Evolutionary conservation across 2,329 filamentous ascomycete genomes (phyloP).

Genomic region (Fusarium agapanthi): DNA sequence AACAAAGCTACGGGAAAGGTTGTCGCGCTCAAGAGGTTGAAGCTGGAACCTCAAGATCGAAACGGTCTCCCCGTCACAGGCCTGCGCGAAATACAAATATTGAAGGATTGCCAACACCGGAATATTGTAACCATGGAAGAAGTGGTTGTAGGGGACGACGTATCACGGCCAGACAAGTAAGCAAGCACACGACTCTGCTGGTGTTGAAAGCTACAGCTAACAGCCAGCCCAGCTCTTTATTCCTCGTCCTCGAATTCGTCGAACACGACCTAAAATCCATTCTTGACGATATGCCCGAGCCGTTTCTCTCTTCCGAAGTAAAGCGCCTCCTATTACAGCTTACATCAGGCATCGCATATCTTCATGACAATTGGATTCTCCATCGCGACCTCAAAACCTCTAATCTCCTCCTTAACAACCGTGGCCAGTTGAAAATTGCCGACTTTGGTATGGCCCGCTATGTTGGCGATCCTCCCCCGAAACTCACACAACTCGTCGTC

Average conservation of each 20-base stretch:
- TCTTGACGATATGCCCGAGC: constrained; percentile 92
- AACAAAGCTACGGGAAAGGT: constrained; percentile 78
- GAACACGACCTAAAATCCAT: constrained; percentile 96
- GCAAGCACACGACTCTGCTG: constrained; percentile 37
- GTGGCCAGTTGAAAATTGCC: constrained; percentile 91
- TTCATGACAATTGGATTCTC: constrained; percentile 90
- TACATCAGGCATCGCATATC: constrained; percentile 79
- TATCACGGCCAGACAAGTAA: constrained; percentile 62
- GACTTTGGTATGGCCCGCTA: constrained; percentile 99
- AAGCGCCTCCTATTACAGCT: constrained; percentile 91
- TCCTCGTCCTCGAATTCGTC: constrained; percentile 95
- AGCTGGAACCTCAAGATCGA: constrained; percentile 81
- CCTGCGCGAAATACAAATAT: constrained; percentile 89
- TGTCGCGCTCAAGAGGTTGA: constrained; percentile 92
- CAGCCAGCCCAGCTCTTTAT: constrained; percentile 68
- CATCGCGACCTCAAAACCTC: constrained; percentile 94
- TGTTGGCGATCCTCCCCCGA: constrained; percentile 78
- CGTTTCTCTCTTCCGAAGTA: constrained; percentile 90
- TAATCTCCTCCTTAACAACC: constrained; percentile 94
- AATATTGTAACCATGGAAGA: constrained; percentile 87
- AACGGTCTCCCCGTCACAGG: constrained; percentile 89
- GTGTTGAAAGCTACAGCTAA: constrained; percentile 9
- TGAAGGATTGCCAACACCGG: constrained; percentile 80
- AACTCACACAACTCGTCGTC: constrained; percentile 90
- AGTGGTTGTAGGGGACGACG: constrained; percentile 79